Base-by-base conservation (phyloP, 108 stramenopile species). In the Cyclostephanos invisitatus region DNA sequence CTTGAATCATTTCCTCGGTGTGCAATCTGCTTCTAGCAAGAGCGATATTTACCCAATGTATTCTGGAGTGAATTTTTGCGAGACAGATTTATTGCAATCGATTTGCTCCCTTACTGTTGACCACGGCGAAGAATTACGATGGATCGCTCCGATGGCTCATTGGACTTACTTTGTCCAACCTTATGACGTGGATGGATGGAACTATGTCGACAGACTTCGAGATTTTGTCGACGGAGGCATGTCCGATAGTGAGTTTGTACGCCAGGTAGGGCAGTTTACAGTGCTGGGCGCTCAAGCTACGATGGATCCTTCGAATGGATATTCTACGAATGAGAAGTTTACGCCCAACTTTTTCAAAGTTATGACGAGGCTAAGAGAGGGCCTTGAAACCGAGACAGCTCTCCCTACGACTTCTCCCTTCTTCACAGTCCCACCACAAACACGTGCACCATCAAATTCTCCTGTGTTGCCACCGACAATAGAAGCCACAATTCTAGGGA, bases 351-450 rank as follows among this genome's bases (percentile, higher is more conserved):
- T 65, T 11, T 65, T 65, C 12, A 65, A 65, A 28, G 49, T 50
- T 8, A 65, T 28, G 64, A 18, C 1, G 12, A 65, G 51, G 64
- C 47, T 65, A 7, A 49, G 47, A 5, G 64, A 65, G 44, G 49
- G 21, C 4, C 32, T 48, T 11, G 44, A 44, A 65, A 29, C 64
- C n/a, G 28, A 24, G 3, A 2, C 47, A 49, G 40, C 28, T 49
- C 47, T 27, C 49, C 64, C 49, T 0, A 15, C 9, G 5, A 27
- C 11, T 24, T 17, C 27, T 15, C 53, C 25, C 25, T 24, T 11
- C 53, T 27, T 4, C 0, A 54, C 12, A 25, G 1, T 12, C 12
- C 10, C 53, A 25, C 53, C 53, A 25, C 7, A 25, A 54, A 25
- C 22, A 11, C 53, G 2, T 54, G 22, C 53, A 15, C 53, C 53